Evolutionary conservation across 495 filamentous ascomycete genomes (phyloP), one percentile per base, ranked within the genome.

Genomic region (Acidomyces sp.): DNA sequence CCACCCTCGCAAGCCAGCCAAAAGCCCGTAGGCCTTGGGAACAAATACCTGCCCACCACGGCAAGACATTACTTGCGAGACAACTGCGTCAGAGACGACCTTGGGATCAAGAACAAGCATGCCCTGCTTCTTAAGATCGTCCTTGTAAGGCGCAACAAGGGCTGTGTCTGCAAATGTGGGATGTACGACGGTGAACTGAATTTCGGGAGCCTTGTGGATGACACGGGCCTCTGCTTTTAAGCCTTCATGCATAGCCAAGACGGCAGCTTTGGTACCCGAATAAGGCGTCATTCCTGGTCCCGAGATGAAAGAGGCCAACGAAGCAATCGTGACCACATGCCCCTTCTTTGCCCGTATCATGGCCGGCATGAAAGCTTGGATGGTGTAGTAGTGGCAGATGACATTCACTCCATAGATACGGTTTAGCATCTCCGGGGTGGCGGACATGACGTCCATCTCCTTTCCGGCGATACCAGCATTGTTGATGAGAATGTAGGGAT

Each of bases 281-380:
- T 79, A 79, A 37, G 74, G 67, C 3, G 63, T 62, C 45, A 70
- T 64, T 21, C 65, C 61, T 2, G 68, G 64, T 12, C 67, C 43
- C 0, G 59, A 61, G 2, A 71, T 47, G 43, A 74, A 77, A 16
- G 61, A 66, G 34, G 71, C 67, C 57, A 78, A 62, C 28, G 66
- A 71, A 3, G 74, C 72, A 7, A 71, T 53, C 0, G 65, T 68
- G 22, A 79, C 55, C 21, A 79, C 55, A 52, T 79, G 75, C 3
- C 75, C 74, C 45, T 79, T 74, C 47, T 75, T 73, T 22, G 55
- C 59, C 22, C 57, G 49, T 32, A 79, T 56, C 75, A 79, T 79
- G 35, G 56, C 64, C 0, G 75, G 74, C 31, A 79, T 54, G 54
- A 78, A 79, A 45, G 73, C 69, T 46, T 73, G 65, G 2, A 75